These are phyloP conservation scores for Amborella trichopoda DNA, from an alignment of 164 flowering plant species.

Conservation along the genomic window DNA sequence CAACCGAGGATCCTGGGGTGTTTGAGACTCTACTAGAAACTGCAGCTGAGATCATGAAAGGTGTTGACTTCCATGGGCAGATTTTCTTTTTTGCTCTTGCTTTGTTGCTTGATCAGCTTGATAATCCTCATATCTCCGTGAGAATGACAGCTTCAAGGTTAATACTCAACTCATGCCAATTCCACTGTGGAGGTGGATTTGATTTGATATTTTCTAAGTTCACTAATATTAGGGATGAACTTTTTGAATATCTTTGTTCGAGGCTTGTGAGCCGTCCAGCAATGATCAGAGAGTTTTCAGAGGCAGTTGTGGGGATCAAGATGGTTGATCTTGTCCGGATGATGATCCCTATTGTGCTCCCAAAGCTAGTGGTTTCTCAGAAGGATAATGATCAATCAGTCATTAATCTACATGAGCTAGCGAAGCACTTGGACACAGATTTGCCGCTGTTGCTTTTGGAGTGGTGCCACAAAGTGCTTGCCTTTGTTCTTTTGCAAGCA, in stretches of 20 bases:
- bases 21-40: constrained; percentile 74
- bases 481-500: constrained; percentile 73
- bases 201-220: constrained; percentile 45
- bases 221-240: constrained; percentile 49
- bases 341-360: constrained; percentile 93
- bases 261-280: constrained; percentile 55
- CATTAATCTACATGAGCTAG: constrained; percentile 47
- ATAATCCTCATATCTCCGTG: constrained; percentile 52
- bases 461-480: constrained; percentile 95
- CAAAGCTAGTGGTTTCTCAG: constrained; percentile 73
- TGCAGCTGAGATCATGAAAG: constrained; percentile 58
- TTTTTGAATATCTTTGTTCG: constrained; percentile 63
- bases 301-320: constrained; percentile 66
- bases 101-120: constrained; percentile 85
- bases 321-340: constrained; percentile 53
- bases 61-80: constrained; percentile 49
- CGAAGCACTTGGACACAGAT: constrained; percentile 59
- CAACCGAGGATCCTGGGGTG: constrained; percentile 51
- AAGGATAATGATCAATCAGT: constrained; percentile 50
- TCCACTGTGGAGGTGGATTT: constrained; percentile 67
- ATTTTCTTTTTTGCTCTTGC: constrained; percentile 60
- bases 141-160: constrained; percentile 62
- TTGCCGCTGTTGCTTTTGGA: constrained; percentile 58
- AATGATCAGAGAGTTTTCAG: constrained; percentile 82
- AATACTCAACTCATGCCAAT: constrained; percentile 52